Evolutionary conservation across 2,329 filamentous ascomycete species (phyloP), one percentile per base, ranked within the genome.

Genomic region (Xylariaceae sp.): DNA sequence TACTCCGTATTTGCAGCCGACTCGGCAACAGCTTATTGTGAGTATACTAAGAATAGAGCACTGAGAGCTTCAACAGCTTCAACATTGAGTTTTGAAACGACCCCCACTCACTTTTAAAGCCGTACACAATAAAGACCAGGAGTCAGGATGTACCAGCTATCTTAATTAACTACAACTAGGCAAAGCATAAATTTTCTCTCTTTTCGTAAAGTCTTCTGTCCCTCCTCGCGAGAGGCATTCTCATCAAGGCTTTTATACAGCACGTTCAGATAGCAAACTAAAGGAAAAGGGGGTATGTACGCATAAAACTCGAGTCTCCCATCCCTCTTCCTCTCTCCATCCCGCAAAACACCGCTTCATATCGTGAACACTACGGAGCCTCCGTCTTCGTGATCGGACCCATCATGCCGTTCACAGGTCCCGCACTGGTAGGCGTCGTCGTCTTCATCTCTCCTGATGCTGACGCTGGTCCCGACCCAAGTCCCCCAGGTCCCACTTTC

Each of bases 381-480:
- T 80, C 77, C 32, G 70, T 60, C 66, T 79, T 80, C 16, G 73
- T 61, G 12, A 64, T 53, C 22, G 72, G 64, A 6, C 64, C 69
- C 57, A 71, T 68, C 45, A 73, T 64, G 29, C 74, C 74, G 45
- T 77, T 79, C 40, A 76, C 68, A 40, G n/a, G n/a, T n/a, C 66
- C 54, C 5, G 71, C 67, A 44, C 67, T 73, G 0, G 73, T 69
- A 0, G 79, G 74, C 21, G 76, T 71, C 5, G 66, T 65, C 54
- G 67, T 77, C 65, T 82, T 82, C 36, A 69, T 64, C 34, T 82
- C 79, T 12, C 67, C 70, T 14, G 77, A 65, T 4, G 71, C 65
- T 16, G 77, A 73, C 6, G 59, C 55, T 10, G 65, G 57, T 14
- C 65, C 65, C 8, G 73, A 70, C 7, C 67, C 64, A 12, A 76